phyloP scores from a whole-genome alignment of 2,329 filamentous ascomycete species.

The Aspergillus caelatus region DNA sequence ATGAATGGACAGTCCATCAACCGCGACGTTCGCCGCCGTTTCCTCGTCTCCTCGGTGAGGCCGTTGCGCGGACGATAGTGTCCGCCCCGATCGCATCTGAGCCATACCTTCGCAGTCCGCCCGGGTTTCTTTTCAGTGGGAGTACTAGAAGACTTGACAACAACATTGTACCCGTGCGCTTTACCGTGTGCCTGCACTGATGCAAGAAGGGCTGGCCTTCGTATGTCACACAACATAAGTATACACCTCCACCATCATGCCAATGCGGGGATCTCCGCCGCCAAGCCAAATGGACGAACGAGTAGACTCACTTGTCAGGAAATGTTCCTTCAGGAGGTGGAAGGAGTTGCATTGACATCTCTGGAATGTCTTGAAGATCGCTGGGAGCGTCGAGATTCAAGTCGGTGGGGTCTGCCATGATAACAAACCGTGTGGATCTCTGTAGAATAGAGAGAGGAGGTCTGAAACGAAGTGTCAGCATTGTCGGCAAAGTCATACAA shows the following conservation, averaged over 20 bases:
- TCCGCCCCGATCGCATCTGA: slow-evolving; percentile 49
- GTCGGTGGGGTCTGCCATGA: slow-evolving; percentile 46
- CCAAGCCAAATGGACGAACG: not conserved
- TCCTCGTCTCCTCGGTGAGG: slow-evolving; percentile 48
- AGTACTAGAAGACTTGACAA: slow-evolving; percentile 50
- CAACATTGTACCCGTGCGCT: slow-evolving; percentile 48
- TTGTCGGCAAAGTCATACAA: slow-evolving; percentile 10
- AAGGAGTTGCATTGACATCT: slow-evolving; percentile 45
- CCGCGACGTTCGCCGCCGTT: slow-evolving; percentile 46
- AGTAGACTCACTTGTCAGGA: slow-evolving; percentile 42
- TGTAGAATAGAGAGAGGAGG: slow-evolving; percentile 4
- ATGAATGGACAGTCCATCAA: slow-evolving; percentile 50
- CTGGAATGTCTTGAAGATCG: slow-evolving; percentile 49
- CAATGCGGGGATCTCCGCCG: not conserved
- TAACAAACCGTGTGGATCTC: slow-evolving; percentile 24
- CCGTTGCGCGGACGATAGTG: slow-evolving; percentile 49
- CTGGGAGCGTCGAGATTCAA: slow-evolving; percentile 49
- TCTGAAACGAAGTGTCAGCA: slow-evolving; percentile 27
- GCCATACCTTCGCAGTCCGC: slow-evolving; percentile 48
- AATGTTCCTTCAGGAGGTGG: slow-evolving; percentile 48
- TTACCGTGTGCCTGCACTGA: slow-evolving; percentile 47
- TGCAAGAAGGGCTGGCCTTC: slow-evolving; percentile 40
- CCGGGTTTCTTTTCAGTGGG: slow-evolving; percentile 50
- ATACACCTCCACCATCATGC: not conserved
- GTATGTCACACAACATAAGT: not conserved